Percentiles rank a stretch among this genome's conserved stretches.
These are phyloP conservation scores for Kwoniella shandongensis DNA, from an alignment of 768 basidiomycete genomes.

Conservation along the genomic window DNA sequence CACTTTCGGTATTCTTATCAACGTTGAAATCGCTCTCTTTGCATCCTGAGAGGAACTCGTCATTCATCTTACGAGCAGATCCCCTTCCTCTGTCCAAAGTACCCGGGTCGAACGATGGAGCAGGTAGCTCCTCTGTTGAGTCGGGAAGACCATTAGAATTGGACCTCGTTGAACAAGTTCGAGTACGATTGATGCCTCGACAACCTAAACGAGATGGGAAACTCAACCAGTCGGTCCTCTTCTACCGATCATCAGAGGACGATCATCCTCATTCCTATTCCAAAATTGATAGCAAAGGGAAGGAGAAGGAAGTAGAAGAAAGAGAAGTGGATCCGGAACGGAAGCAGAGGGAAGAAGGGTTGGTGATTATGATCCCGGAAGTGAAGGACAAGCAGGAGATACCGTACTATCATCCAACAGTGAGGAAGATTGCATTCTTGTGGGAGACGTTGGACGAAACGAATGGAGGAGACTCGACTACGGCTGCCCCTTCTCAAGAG, in stretches of 20 bases:
- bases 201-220: slow-evolving; percentile 72
- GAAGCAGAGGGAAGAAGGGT: slow-evolving; percentile 38
- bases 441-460: slow-evolving; percentile 52
- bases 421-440: slow-evolving; percentile 77
- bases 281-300: neutral
- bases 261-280: neutral
- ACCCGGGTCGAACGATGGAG: too few species aligned
- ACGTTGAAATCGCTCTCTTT: slow-evolving; percentile 72
- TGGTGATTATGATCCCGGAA: slow-evolving; percentile 54
- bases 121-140: too few species aligned
- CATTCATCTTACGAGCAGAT: slow-evolving; percentile 84
- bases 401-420: slow-evolving; percentile 89
- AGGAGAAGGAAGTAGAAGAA: neutral
- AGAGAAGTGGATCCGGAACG: neutral
- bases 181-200: slow-evolving; percentile 71
- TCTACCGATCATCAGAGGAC: slow-evolving; percentile 58
- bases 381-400: slow-evolving; percentile 57
- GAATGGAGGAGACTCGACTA: neutral
- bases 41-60: slow-evolving; percentile 91
- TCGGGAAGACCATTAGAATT: slow-evolving; percentile 54
- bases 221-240: slow-evolving; percentile 74
- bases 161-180: slow-evolving; percentile 60
- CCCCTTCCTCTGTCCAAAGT: slow-evolving; percentile 49
- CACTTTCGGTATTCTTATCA: slow-evolving; percentile 59
- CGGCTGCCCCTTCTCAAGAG: too few species aligned